Evolutionary conservation across 2,329 filamentous ascomycete species (phyloP).

Genomic region (Aspergillus tamarii): DNA sequence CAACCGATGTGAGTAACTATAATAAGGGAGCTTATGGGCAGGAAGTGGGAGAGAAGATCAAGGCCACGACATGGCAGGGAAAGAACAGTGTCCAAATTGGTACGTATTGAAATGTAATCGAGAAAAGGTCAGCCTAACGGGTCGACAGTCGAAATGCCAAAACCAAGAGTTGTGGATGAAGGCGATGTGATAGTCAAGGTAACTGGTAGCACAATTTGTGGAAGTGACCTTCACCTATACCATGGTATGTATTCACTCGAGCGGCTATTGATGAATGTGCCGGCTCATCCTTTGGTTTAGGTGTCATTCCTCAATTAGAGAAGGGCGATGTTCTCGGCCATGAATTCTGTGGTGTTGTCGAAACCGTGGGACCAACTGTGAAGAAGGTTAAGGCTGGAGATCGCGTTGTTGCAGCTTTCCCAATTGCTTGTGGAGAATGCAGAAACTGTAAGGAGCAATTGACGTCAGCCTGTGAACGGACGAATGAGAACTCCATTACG

Average conservation of each 20-base stretch:
- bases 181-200: slow-evolving; percentile 80
- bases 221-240: slow-evolving; percentile 60
- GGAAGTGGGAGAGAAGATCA: slow-evolving; percentile 66
- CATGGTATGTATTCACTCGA: slow-evolving; percentile 34
- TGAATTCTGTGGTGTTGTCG: slow-evolving; percentile 57
- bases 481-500: slow-evolving; percentile 71
- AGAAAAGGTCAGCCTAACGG: neutral
- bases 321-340: slow-evolving; percentile 70
- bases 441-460: slow-evolving; percentile 78
- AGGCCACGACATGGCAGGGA: slow-evolving; percentile 79
- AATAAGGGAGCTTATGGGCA: slow-evolving; percentile 57
- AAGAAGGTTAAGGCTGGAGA: slow-evolving; percentile 61
- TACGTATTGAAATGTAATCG: slow-evolving; percentile 28
- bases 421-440: slow-evolving; percentile 72
- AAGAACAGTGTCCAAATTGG: slow-evolving; percentile 76
- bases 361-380: slow-evolving; percentile 59
- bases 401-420: slow-evolving; percentile 82
- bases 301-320: slow-evolving; percentile 59
- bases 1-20: slow-evolving; percentile 73
- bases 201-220: slow-evolving; percentile 67
- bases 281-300: slow-evolving; percentile 25
- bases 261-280: neutral
- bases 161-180: slow-evolving; percentile 72
- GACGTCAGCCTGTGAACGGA: slow-evolving; percentile 78
- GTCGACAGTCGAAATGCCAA: slow-evolving; percentile 62